Evolutionary conservation across 2,329 filamentous ascomycete genomes (phyloP).

Genomic region (Aureobasidium lini): DNA sequence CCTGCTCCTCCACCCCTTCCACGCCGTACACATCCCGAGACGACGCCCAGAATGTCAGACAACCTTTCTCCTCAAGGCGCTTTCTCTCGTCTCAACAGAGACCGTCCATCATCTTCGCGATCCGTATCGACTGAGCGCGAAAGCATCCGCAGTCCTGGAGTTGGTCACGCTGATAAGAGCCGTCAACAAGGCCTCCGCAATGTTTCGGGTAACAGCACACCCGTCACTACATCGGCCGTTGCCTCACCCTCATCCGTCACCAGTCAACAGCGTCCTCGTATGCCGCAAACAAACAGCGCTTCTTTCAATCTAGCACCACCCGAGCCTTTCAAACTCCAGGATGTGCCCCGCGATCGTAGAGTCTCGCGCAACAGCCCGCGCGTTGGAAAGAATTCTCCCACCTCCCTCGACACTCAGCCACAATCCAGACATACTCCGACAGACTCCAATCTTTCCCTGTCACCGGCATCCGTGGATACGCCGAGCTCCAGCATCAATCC

Average conservation of each 20-base stretch:
- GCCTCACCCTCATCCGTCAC: constrained; percentile 22
- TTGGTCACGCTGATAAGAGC: background rate
- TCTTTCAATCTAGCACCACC: constrained; percentile 21
- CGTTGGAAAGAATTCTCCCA: constrained; percentile 17
- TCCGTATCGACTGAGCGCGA: constrained; percentile 40
- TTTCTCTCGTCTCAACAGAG: constrained; percentile 32
- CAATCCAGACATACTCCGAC: constrained; percentile 3
- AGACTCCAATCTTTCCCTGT: constrained; percentile 17
- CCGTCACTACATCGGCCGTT: constrained; percentile 20
- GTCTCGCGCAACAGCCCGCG: constrained; percentile 29
- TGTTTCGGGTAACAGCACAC: constrained; percentile 21
- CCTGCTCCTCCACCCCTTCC: constrained; percentile 24
- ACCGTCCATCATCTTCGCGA: constrained; percentile 33
- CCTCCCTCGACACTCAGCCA: background rate
- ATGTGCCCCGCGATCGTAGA: constrained; percentile 63
- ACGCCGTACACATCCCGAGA: constrained; percentile 1
- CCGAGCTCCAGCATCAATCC: constrained; percentile 31
- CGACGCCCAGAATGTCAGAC: constrained; percentile 20
- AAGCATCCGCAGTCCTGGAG: constrained; percentile 9
- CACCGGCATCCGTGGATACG: constrained; percentile 32
- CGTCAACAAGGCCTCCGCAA: constrained; percentile 41
- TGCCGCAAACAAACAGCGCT: constrained; percentile 22
- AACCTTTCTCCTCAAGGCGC: constrained; percentile 35
- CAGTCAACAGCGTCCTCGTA: constrained; percentile 22
- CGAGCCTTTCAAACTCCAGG: constrained; percentile 64